phyloP scores from a whole-genome alignment of 176 grass and related monocot species.

The Bolboschoenus planiculmis region DNA sequence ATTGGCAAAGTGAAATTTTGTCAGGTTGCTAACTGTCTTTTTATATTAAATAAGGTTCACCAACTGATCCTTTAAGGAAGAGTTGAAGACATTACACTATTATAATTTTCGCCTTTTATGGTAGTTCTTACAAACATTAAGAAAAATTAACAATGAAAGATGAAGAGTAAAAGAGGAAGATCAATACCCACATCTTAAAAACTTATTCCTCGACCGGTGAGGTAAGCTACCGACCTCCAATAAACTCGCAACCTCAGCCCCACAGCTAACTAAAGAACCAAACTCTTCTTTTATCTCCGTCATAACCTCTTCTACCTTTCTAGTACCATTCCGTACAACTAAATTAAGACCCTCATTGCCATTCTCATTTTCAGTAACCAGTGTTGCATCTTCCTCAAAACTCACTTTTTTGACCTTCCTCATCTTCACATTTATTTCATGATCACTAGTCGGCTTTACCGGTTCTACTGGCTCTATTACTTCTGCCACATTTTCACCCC shows the following conservation, averaged over 20 bases:
- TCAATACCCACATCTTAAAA: constrained; percentile 63
- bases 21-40: not conserved
- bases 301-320: constrained; percentile 54
- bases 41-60: not conserved
- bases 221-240: constrained; percentile 64
- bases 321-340: constrained; percentile 26
- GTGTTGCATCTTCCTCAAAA: constrained; percentile 39
- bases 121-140: not conserved
- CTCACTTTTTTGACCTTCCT: constrained; percentile 31
- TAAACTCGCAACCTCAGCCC: constrained; percentile 61
- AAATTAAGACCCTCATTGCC: constrained; percentile 2
- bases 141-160: not conserved
- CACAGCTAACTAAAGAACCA: constrained; percentile 42
- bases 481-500: constrained; percentile 28
- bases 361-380: constrained; percentile 10
- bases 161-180: constrained; percentile 14
- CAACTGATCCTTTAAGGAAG: not conserved
- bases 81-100: not conserved
- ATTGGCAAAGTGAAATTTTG: not conserved
- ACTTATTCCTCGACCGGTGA: constrained; percentile 35
- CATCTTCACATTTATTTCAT: constrained; percentile 27
- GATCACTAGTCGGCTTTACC: not conserved
- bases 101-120: not conserved
- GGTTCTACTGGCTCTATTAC: not conserved
- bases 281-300: constrained; percentile 83